Evolutionary conservation across 1,284 basidiomycete species (phyloP).

Genomic region (Sphaerobolus stellatus): DNA sequence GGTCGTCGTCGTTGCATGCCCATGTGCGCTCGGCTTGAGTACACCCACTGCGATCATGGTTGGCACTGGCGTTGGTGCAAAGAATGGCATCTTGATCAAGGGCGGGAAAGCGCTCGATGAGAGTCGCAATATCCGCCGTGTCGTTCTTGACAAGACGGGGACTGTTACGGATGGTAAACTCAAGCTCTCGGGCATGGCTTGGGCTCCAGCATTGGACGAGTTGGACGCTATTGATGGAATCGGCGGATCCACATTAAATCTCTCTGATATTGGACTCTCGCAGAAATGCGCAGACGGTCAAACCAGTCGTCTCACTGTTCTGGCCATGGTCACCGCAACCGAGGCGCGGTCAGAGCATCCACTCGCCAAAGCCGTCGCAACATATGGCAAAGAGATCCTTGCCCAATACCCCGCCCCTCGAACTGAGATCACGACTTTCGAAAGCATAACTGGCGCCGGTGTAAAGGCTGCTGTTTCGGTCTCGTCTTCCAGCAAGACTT

Average conservation of each 20-base stretch:
- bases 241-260: slow-evolving; percentile 14
- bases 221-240: slow-evolving; percentile 32
- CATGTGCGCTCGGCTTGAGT: slow-evolving; percentile 93
- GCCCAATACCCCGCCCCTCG: slow-evolving; percentile 38
- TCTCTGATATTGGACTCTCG: slow-evolving; percentile 43
- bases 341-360: slow-evolving; percentile 96
- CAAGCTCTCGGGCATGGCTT: slow-evolving; percentile 69
- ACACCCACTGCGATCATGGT: slow-evolving; percentile 99
- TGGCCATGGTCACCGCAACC: slow-evolving; percentile 81
- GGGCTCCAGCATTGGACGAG: slow-evolving; percentile 58
- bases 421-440: slow-evolving; percentile 64
- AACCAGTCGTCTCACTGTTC: slow-evolving; percentile 60
- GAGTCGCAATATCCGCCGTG: slow-evolving; percentile 75
- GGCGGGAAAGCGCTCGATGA: slow-evolving; percentile 94
- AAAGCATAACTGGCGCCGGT: slow-evolving; percentile 87
- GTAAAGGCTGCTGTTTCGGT: slow-evolving; percentile 69
- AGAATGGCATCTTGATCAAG: slow-evolving; percentile 98
- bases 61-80: slow-evolving; percentile 94
- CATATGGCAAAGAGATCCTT: slow-evolving; percentile 73
- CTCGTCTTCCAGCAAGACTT: slow-evolving; percentile 28
- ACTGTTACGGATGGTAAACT: slow-evolving; percentile 91
- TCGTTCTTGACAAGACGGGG: slow-evolving; percentile 97
- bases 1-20: slow-evolving; percentile 97
- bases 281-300: slow-evolving; percentile 59
- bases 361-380: slow-evolving; percentile 87